Evolutionary conservation across 805 yeast species (phyloP), one percentile per base, ranked within the genome.

Genomic region (Torulaspora gathmanii): DNA sequence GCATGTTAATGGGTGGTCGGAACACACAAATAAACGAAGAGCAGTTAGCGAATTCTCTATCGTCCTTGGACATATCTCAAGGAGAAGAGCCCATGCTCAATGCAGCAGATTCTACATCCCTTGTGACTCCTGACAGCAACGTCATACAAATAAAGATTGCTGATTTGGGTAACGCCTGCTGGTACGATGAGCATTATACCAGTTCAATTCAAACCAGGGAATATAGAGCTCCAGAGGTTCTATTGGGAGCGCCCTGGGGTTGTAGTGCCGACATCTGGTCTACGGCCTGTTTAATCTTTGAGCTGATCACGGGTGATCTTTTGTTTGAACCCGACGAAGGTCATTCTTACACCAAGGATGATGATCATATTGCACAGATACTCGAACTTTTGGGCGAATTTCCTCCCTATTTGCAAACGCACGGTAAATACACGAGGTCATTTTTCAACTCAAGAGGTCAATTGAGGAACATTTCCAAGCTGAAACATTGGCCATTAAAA

Each of bases 251-350:
- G 8, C 73, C 78, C 26, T 93, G 99, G 99, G 99, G 99, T 1
- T 89, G 95, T 42, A 81, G 91, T 44, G 83, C 95, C 1, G 99
- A 93, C 67, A 76, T 91, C 38, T 93, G 99, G 99, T 86, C 96
- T n/a, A 72, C 86, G 57, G 97, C 95, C 0, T 90, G 98, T 68
- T 68, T 93, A 57, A 72, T 86, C 1, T 93, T 93, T 67, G 99
- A 93, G 69, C 72, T 93, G 19, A 66, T 91, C 35, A 91, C 99
- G 0, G 98, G 98, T 3, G 98, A 91, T 65, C 90, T 90, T 58
- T 66, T 93, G 40, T 93, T 91, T 64, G 97, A 91, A 63, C 99
- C 99, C 0, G 67, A 64, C 35, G 79, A 79, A 50, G 89, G 90
- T 1, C 78, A 77, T 44, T 71, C 84, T 4, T 91, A 87, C 67